Evolutionary conservation across 768 basidiomycete species (phyloP), one percentile per base, ranked within the genome.

Genomic region (Lepiota venenata): DNA sequence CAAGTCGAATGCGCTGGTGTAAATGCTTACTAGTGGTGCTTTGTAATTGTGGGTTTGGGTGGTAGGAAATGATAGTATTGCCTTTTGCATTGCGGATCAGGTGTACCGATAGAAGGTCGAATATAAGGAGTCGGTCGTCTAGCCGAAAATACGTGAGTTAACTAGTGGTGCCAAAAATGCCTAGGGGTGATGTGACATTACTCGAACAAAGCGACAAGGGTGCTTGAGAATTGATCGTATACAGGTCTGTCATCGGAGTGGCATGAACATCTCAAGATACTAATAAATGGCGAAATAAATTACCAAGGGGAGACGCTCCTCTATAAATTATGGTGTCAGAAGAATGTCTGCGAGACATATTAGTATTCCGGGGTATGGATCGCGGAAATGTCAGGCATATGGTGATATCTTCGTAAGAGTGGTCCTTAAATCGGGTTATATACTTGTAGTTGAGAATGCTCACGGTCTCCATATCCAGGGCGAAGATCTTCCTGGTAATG

Each of bases 21-120:
- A 79, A 65, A 0, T 58, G 56, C 10, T 61, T 20, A 0, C n/a
- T n/a, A n/a, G n/a, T n/a, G n/a, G n/a, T n/a, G 76, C 76, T 9
- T 58, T 1, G 74, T 76, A 60, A 60, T 39, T 71, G 62, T n/a
- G 59, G 55, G 15, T 64, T 58, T 1, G 72, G 71, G 37, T 80
- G 78, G 45, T 74, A 73, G 2, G 75, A 76, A 14, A 80, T 71
- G 36, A 80, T 69, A 9, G 77, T 80, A 55, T 69, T 75, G 20
- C 58, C 61, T 2, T 48, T 50, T 9, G 61, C 65, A 8, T 62
- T 63, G 40, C 82, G 79, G 16, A 82, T 66, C 77, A 84, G 75
- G 56, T 84, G 82, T 9, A 82, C 58, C 2, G 81, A 72, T 9
- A 83, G 70, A 22, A 82, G 73, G 56, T 83, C 82, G 25, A 78